Conservation (phyloP, 1,284 basidiomycete genomes). For the Lignosus rhinocerotis region DNA sequence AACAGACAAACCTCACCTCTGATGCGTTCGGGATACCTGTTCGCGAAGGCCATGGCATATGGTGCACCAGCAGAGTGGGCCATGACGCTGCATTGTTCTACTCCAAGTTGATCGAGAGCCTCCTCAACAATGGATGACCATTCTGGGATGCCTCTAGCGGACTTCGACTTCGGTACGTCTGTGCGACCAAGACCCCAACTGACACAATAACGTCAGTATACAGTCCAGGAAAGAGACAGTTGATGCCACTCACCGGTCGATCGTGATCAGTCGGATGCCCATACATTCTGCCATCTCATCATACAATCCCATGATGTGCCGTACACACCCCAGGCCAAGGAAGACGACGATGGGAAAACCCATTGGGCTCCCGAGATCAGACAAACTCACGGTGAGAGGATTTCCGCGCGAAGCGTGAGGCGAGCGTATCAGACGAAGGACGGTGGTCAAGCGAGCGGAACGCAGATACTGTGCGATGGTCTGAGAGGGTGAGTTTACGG, state of each 20-base stretch:
- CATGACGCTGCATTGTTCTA: conserved; percentile 85
- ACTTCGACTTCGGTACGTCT: conserved; percentile 65
- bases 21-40: conserved; percentile 73
- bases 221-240: neutral
- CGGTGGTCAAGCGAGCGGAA: conserved; percentile 80
- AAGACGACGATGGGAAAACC: conserved; percentile 91
- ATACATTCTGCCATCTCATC: conserved; percentile 93
- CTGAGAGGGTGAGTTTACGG: conserved; percentile 53
- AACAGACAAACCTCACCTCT: conserved; percentile 86
- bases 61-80: conserved; percentile 98
- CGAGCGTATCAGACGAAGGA: conserved; percentile 75
- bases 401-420: conserved; percentile 75
- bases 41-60: conserved; percentile 88
- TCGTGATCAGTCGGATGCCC: conserved; percentile 87
- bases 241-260: conserved; percentile 73
- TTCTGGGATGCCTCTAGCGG: conserved; percentile 80
- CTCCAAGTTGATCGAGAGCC: conserved; percentile 79
- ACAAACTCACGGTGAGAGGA: conserved; percentile 85
- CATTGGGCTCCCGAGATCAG: conserved; percentile 82
- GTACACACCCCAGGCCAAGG: conserved; percentile 90
- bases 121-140: conserved; percentile 92
- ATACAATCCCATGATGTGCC: conserved; percentile 92
- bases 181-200: conserved; percentile 95
- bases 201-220: conserved; percentile 1
- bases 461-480: conserved; percentile 82